These are phyloP conservation scores for Candida mattraensis DNA, from an alignment of 805 yeast genomes.

Conservation along the genomic window DNA sequence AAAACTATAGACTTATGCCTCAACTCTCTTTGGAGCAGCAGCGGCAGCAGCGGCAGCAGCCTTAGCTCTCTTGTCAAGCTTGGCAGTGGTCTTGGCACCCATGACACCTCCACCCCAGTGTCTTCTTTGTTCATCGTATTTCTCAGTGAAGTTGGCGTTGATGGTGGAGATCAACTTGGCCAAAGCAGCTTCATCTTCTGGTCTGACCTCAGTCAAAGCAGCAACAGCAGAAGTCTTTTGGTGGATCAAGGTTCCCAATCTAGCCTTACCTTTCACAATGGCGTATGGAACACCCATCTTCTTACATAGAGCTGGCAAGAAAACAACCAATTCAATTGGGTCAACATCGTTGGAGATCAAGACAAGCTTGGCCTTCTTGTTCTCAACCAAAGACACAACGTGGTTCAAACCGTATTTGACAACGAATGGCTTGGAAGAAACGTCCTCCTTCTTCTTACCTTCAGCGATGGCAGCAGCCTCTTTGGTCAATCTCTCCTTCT, in stretches of 20 bases:
- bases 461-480: constrained; percentile 98
- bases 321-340: constrained; percentile 94
- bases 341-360: constrained; percentile 97
- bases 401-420: constrained; percentile 98
- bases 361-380: constrained; percentile 95
- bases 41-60: constrained; percentile 38
- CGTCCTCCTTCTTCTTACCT: constrained; percentile 95
- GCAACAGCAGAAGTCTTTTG: constrained; percentile 95
- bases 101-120: constrained; percentile 99
- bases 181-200: constrained; percentile 91
- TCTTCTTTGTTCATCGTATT: constrained; percentile 91
- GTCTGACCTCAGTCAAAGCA: constrained; percentile 88
- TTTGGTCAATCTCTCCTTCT: constrained; percentile 96
- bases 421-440: constrained; percentile 90
- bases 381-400: constrained; percentile 91
- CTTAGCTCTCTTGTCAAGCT: constrained; percentile 71
- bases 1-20: constrained; percentile 15
- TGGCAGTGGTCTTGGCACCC: constrained; percentile 89
- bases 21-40: constrained; percentile 15
- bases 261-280: constrained; percentile 94
- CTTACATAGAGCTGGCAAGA: constrained; percentile 96
- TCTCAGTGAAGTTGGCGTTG: constrained; percentile 85
- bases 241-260: constrained; percentile 95
- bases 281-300: constrained; percentile 99
- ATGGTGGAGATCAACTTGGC: constrained; percentile 88